These are phyloP conservation scores for Ganoderma lingzhi DNA, from an alignment of 1,284 basidiomycete species.

Conservation along the genomic window DNA sequence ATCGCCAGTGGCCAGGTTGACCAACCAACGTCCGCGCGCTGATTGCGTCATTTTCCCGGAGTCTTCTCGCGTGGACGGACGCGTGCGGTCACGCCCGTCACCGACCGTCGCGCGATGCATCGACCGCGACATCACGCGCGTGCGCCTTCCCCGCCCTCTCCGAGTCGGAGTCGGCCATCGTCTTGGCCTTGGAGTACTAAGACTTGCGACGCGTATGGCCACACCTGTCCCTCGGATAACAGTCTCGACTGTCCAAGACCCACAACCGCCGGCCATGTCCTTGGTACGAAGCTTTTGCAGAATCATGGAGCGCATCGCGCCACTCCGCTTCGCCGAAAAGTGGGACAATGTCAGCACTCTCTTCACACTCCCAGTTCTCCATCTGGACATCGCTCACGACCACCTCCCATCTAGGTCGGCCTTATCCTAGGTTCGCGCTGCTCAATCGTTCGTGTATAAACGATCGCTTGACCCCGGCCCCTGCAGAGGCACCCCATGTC, in stretches of 20 bases:
- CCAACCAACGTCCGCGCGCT: neutral
- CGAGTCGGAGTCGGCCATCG: too few relatives aligned
- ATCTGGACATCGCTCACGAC: slow-evolving; percentile 26
- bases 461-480: slow-evolving; percentile 11
- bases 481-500: slow-evolving; percentile 75
- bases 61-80: slow-evolving; percentile 1
- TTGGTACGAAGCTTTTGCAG: slow-evolving; percentile 60
- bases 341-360: slow-evolving; percentile 87
- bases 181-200: too few relatives aligned
- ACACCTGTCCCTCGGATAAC: slow-evolving; percentile 3
- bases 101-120: slow-evolving; percentile 15
- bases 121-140: neutral
- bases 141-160: too few relatives aligned
- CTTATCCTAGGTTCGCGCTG: slow-evolving; percentile 73
- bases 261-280: slow-evolving; percentile 36
- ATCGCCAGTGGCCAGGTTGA: slow-evolving; percentile 6
- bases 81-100: slow-evolving; percentile 27
- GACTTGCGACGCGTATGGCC: neutral
- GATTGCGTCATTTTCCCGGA: slow-evolving; percentile 31
- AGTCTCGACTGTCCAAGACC: neutral
- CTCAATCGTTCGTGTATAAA: too few relatives aligned
- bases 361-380: slow-evolving; percentile 10
- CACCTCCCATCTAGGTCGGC: slow-evolving; percentile 69
- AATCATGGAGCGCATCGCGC: slow-evolving; percentile 85
- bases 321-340: slow-evolving; percentile 82